Base-by-base conservation (phyloP, 1,284 basidiomycete genomes). In the Apiotrichum gamsii region DNA sequence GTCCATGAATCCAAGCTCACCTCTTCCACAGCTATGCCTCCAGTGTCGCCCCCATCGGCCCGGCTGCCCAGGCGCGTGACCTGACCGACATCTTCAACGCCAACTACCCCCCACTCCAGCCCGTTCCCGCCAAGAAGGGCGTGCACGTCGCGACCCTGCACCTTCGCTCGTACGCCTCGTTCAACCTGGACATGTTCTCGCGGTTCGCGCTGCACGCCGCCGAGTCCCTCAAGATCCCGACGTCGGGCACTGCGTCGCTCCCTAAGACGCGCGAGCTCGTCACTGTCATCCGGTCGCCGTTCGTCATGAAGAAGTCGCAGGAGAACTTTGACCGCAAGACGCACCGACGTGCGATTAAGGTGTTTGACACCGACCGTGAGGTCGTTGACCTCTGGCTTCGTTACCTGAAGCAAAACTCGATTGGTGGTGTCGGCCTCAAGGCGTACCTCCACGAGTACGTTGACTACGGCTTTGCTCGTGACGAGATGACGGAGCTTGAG, bases 301-400 rank as follows among this genome's bases (percentile, higher is more conserved):
- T 97, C 70, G 84, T 83, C 8, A 85, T 94, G 73, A 98, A 98
- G 70, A 96, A 95, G 74, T 78, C 80, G 18, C 91, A 96, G 73
- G 91, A 98, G 75, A 97, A 97, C 74, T 98, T 96, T 70, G 85
- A 90, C 72, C 75, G 89, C 25, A 79, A 77, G 61, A 85, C 86
- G 46, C 86, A 94, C 67, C 86, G 85, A 61, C 79, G 93, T 14
- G 80, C 79, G 19, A 82, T 98, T 74, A 93, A 93, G 73, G 85
- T 91, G 1, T 97, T 81, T 78, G 93, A 98, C 70, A 81, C 90
- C 10, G 79, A 91, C 61, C 76, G 80, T 2, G 80, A 84, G 54
- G 83, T 89, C 3, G 77, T 98, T 6, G 82, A 88, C 39, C 76
- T 82, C 45, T 94, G 85, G 87, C 74, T 91, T 43, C 76, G 79